These are phyloP conservation scores for Hanseniaspora meyeri DNA, from an alignment of 805 yeast species.

Conservation along the genomic window DNA sequence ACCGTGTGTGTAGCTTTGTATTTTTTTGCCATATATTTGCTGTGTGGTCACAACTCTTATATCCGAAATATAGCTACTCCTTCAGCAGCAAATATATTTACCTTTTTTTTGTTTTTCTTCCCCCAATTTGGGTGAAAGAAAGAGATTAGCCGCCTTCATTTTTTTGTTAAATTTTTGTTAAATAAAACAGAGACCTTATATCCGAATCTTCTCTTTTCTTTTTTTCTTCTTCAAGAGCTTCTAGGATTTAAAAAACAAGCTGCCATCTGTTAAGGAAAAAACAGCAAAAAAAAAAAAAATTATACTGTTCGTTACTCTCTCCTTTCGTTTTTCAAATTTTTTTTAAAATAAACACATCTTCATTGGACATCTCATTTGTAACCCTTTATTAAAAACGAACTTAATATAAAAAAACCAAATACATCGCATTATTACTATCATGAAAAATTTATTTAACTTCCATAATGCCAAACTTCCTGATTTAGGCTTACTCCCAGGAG, in stretches of 20 bases:
- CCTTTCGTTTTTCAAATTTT: too few species aligned
- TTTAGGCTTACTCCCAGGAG: slow-evolving; percentile 12
- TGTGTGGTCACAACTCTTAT: not conserved
- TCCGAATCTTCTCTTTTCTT: not conserved
- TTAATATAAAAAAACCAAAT: not conserved
- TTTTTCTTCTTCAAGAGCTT: not conserved
- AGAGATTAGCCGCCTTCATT: not conserved
- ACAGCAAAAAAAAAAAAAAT: too few species aligned
- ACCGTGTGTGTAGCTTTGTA: too few species aligned
- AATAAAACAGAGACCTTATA: not conserved
- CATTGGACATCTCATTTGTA: too few species aligned
- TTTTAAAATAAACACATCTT: not conserved
- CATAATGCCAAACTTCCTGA: slow-evolving; percentile 23
- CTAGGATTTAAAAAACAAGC: too few species aligned
- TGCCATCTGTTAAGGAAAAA: not conserved
- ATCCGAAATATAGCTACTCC: not conserved
- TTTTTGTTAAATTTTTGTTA: too few species aligned
- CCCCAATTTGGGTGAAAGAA: too few species aligned
- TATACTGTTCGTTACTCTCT: too few species aligned
- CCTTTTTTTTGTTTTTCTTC: too few species aligned
- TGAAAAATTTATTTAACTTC: slow-evolving; percentile 27
- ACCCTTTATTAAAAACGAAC: too few species aligned
- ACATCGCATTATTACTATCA: not conserved
- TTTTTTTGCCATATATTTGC: not conserved
- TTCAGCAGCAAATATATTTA: not conserved